phyloP scores from a whole-genome alignment of 208 protist species.

The Acanthamoeba lenticulata region DNA sequence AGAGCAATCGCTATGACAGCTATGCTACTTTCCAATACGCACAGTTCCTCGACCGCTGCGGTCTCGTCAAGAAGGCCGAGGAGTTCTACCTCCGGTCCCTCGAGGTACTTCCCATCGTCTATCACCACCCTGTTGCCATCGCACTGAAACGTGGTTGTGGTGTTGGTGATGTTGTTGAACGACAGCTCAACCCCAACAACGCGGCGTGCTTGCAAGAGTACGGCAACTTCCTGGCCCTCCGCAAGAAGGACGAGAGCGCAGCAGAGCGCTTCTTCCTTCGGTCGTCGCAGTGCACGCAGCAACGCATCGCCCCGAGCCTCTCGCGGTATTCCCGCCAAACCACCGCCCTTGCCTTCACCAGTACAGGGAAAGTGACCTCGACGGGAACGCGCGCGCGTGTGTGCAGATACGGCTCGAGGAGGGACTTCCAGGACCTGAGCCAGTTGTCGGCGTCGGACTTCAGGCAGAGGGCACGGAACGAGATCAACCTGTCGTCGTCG shows the following conservation, averaged over 20 bases:
- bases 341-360: too few relatives aligned
- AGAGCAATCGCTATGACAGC: conserved; percentile 69
- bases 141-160: too few relatives aligned
- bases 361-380: too few relatives aligned
- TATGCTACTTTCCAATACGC: conserved; percentile 72
- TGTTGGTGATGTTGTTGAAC: too few relatives aligned
- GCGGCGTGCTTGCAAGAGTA: conserved; percentile 75
- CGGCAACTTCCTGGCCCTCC: conserved; percentile 69
- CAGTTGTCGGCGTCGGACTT: conserved; percentile 39
- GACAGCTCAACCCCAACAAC: conserved; percentile 75
- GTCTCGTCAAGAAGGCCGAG: conserved; percentile 67
- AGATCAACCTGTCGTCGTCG: conserved; percentile 28
- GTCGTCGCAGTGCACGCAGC: conserved; percentile 65
- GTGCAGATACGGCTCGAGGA: not conserved
- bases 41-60: conserved; percentile 74
- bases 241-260: conserved; percentile 17
- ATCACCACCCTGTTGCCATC: not conserved
- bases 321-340: not conserved
- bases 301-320: not conserved
- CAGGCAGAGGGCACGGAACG: not conserved
- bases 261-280: conserved; percentile 76
- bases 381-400: too few relatives aligned
- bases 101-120: not conserved
- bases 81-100: conserved; percentile 74
- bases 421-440: not conserved